Base-by-base conservation (phyloP, 768 basidiomycete species). In the Hericium rajendrae region DNA sequence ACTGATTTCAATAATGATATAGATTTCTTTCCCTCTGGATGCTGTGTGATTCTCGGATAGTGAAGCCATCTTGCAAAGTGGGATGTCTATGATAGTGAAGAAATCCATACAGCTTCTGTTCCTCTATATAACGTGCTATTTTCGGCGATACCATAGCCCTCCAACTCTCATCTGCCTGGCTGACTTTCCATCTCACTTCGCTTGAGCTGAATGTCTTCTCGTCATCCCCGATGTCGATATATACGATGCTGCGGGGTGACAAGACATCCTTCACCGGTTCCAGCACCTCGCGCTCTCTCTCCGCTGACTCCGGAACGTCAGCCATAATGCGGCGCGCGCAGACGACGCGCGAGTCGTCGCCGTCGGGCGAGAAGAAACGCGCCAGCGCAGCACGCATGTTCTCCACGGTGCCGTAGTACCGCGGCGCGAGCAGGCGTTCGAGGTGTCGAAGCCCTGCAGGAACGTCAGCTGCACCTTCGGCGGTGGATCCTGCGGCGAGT, bases 361-460 rank as follows among this genome's bases (percentile, higher is more conserved):
- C 78, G 9, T 71, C 69, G 12, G 76, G 69, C 1, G 78, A 76
- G 55, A 94, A 77, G 71, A 92, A 88, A 2, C 67, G 69, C 18
- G 67, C 72, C 13, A 94, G 72, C 3, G 82, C 74, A 3, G 58
- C 56, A 54, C 71, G 63, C 88, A 94, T 92, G 8, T 70, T 73
- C 8, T 70, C 66, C 54, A 69, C 69, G 12, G 74, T 72, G 52
- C 73, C 67, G 59, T 95, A 97, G 68, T 91, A 95, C 20, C 79
- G 80, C 0, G 85, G 80, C 1, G 83, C 77, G 54, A 94, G 80
- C 57, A 95, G 77, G 6, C 94, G 84, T 56, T 83, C 80, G 49
- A 97, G 77, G 94, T 97, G 66, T 97, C 94, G 48, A 82, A 78
- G 6, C 94, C 94, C 57, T 91, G 73, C 26, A 92, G 72, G 67